Evolutionary conservation across 1,284 basidiomycete species (phyloP).

Genomic region (Sporisorium scitamineum): DNA sequence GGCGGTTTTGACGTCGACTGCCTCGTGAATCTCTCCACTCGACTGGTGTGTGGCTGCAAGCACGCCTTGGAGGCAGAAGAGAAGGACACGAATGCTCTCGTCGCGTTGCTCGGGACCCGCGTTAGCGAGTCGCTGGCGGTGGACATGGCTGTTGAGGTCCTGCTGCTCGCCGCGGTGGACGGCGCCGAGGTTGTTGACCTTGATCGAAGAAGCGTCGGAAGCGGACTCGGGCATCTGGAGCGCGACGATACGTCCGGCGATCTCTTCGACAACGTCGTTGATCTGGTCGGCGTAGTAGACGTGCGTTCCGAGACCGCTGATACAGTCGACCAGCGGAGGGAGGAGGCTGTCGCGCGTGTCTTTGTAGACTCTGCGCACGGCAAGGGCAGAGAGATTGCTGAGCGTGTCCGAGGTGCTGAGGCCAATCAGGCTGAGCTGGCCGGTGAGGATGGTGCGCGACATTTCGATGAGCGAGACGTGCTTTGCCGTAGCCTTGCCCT

Average conservation of each 20-base stretch:
- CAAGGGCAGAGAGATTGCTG: slow-evolving; percentile 74
- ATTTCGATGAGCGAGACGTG: slow-evolving; percentile 82
- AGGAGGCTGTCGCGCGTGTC: slow-evolving; percentile 75
- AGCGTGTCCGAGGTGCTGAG: slow-evolving; percentile 90
- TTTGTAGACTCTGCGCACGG: slow-evolving; percentile 77
- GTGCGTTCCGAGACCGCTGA: slow-evolving; percentile 85
- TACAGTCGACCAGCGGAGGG: slow-evolving; percentile 80
- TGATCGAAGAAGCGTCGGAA: slow-evolving; percentile 59
- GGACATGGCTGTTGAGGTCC: slow-evolving; percentile 43
- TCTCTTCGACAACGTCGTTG: slow-evolving; percentile 88
- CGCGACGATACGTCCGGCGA: slow-evolving; percentile 80
- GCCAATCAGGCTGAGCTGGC: slow-evolving; percentile 85
- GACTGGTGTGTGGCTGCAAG: slow-evolving; percentile 77
- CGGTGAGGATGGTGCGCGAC: slow-evolving; percentile 83
- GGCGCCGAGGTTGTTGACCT: slow-evolving; percentile 69
- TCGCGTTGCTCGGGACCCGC: slow-evolving; percentile 71
- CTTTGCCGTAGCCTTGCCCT: slow-evolving; percentile 74
- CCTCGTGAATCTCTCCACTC: slow-evolving; percentile 66
- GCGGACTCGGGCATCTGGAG: slow-evolving; percentile 77
- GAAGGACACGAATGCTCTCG: slow-evolving; percentile 79
- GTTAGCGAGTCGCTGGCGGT: slow-evolving; percentile 59
- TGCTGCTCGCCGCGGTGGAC: slow-evolving; percentile 42
- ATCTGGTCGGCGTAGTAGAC: slow-evolving; percentile 97
- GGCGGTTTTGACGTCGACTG: slow-evolving; percentile 30
- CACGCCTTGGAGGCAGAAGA: slow-evolving; percentile 80